A percentile compares a stretch with the other conserved stretches of the same genome.
Conservation (phyloP, 306 rosid genomes). For the Vicia faba region DNA sequence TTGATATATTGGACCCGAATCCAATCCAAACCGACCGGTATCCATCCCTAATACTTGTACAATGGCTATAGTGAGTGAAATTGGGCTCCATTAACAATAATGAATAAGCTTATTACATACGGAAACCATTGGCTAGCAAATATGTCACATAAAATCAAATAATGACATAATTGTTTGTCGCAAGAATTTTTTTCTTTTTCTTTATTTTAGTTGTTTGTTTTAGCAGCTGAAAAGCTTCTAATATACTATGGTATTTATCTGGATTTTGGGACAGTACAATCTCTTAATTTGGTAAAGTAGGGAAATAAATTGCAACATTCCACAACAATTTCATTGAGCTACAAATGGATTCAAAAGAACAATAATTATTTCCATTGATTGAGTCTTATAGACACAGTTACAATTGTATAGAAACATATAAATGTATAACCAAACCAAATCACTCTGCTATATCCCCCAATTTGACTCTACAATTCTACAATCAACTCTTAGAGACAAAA, state of each 20-base stretch:
- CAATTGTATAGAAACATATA: conserved; percentile 39
- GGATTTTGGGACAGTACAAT: conserved; percentile 21
- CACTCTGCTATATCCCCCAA: conserved; percentile 33
- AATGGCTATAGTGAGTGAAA: no score
- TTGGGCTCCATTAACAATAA: no score
- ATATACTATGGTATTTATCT: neutral
- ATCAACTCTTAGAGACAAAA: conserved; percentile 29
- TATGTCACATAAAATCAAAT: conserved; percentile 6
- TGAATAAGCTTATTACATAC: neutral
- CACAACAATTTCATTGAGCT: conserved; percentile 23
- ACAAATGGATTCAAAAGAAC: conserved; percentile 22
- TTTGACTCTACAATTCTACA: conserved; percentile 31
- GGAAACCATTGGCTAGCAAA: neutral
- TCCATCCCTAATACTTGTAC: no score
- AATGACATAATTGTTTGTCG: conserved; percentile 35
- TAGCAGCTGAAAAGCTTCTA: conserved; percentile 32
- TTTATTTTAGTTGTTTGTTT: conserved; percentile 14
- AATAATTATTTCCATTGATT: conserved; percentile 41
- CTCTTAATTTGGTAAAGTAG: conserved; percentile 8
- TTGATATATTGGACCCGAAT: no score
- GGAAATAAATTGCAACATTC: conserved; percentile 24
- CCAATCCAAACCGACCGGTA: no score
- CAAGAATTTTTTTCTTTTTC: conserved; percentile 21
- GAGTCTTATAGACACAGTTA: conserved; percentile 44
- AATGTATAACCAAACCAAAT: conserved; percentile 49